These are phyloP conservation scores for Drechslerella dactyloides DNA, from an alignment of 2,329 filamentous ascomycete genomes.

Conservation along the genomic window DNA sequence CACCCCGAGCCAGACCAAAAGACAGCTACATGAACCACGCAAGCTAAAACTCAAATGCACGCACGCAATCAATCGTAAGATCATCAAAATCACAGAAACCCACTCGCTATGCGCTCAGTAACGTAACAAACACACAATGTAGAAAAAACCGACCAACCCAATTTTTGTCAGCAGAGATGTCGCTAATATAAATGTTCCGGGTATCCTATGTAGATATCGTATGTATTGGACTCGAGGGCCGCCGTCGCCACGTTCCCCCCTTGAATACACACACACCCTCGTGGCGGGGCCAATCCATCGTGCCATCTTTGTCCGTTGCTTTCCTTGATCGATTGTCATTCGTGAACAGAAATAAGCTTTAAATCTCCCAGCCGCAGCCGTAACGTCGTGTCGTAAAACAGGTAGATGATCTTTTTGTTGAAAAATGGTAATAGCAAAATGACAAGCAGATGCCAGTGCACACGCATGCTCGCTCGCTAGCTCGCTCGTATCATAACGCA, in stretches of 20 bases:
- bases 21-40: neutral
- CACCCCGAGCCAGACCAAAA: neutral
- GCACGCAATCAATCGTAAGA: neutral
- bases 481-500: neutral
- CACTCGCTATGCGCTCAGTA: neutral
- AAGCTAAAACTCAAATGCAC: neutral
- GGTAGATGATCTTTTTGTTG: neutral
- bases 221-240: no score
- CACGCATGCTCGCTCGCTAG: no score
- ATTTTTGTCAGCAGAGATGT: neutral
- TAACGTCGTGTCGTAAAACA: neutral
- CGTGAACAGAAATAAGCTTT: no score
- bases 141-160: neutral
- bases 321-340: no score
- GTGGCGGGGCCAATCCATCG: no score
- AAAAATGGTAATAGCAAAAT: neutral
- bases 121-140: no score
- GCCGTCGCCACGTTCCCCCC: no score
- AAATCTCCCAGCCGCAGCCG: no score
- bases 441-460: neutral
- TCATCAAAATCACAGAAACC: neutral
- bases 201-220: neutral
- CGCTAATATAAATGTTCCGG: conserved; percentile 2
- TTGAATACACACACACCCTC: no score
- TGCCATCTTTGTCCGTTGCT: no score